A percentile compares a stretch with the other conserved stretches of the same genome.
phyloP scores from a whole-genome alignment of 306 rosid genomes.

The Vachellia pachyceras region DNA sequence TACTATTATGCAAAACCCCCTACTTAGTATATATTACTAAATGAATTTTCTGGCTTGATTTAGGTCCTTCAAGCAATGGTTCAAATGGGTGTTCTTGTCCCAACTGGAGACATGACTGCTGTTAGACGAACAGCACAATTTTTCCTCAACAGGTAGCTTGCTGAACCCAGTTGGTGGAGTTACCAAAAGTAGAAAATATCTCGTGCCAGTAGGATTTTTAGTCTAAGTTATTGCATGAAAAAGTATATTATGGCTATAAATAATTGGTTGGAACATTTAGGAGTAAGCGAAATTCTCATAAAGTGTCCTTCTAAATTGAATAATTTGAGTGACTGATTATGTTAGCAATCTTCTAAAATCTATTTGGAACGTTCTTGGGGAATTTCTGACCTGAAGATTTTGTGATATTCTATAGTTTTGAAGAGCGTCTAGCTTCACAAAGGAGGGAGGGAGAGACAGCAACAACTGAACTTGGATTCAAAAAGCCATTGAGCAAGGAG shows the following conservation, averaged over 20 bases:
- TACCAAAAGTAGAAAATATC: slow-evolving; percentile 30
- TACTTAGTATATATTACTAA: slow-evolving; percentile 34
- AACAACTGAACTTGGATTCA: slow-evolving; percentile 79
- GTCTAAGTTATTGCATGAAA: slow-evolving; percentile 21
- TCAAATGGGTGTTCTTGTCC: slow-evolving; percentile 99
- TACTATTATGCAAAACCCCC: slow-evolving; percentile 27
- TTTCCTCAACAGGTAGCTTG: slow-evolving; percentile 82
- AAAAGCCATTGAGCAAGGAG: slow-evolving; percentile 88
- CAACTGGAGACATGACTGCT: slow-evolving; percentile 99
- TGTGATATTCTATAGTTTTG: slow-evolving; percentile 66
- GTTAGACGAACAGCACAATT: slow-evolving; percentile 95
- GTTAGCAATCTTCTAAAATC: slow-evolving; percentile 24
- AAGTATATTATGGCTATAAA: slow-evolving; percentile 1
- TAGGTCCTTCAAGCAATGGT: slow-evolving; percentile 98
- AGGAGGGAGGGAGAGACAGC: slow-evolving; percentile 84
- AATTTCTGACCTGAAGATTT: slow-evolving; percentile 33
- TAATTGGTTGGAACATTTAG: slow-evolving; percentile 26
- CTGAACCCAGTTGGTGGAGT: slow-evolving; percentile 39
- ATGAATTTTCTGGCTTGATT: slow-evolving; percentile 39
- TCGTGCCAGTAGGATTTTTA: slow-evolving; percentile 20
- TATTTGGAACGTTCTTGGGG: not conserved
- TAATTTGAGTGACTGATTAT: slow-evolving; percentile 6
- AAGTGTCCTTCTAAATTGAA: slow-evolving; percentile 11
- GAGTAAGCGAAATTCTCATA: not conserved
- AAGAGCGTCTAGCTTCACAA: slow-evolving; percentile 96